Conservation (phyloP, 2,329 filamentous ascomycete genomes). For the Alternaria burnsii region DNA sequence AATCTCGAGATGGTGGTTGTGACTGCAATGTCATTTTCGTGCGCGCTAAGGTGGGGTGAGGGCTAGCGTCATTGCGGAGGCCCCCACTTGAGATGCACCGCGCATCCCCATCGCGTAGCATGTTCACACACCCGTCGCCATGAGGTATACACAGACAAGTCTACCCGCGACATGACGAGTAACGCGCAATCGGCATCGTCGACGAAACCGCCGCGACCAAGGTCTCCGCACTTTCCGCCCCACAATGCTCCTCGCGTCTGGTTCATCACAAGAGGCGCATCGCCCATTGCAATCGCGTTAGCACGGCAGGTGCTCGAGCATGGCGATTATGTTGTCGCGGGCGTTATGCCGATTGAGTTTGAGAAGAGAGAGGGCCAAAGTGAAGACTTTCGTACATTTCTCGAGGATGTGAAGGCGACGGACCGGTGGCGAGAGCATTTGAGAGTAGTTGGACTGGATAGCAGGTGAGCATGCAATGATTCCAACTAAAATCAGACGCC, state of each 20-base stretch:
- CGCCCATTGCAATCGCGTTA: constrained; percentile 83
- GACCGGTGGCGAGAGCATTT: constrained; percentile 85
- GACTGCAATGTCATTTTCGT: constrained; percentile 21
- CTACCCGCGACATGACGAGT: constrained; percentile 20
- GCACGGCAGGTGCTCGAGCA: constrained; percentile 84
- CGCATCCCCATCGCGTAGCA: constrained; percentile 3
- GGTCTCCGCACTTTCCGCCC: constrained; percentile 63
- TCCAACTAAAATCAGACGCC: constrained; percentile 18
- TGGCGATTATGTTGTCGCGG: constrained; percentile 89
- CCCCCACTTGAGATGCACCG: constrained; percentile 18
- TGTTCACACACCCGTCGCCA: background rate
- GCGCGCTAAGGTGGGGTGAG: constrained; percentile 20
- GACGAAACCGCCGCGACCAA: constrained; percentile 45
- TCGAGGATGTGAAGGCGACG: constrained; percentile 72
- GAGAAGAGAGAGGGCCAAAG: constrained; percentile 74
- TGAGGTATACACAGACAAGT: background rate
- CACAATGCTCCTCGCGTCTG: constrained; percentile 81
- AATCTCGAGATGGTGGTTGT: constrained; percentile 10
- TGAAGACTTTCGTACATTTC: constrained; percentile 80
- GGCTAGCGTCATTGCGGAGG: constrained; percentile 20
- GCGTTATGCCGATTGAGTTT: constrained; percentile 79
- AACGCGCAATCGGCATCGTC: constrained; percentile 28
- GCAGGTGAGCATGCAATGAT: constrained; percentile 50
- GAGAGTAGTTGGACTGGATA: constrained; percentile 66
- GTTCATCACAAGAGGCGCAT: constrained; percentile 88